phyloP scores from a whole-genome alignment of 2,329 filamentous ascomycete genomes.

The Colletotrichum australisinense region DNA sequence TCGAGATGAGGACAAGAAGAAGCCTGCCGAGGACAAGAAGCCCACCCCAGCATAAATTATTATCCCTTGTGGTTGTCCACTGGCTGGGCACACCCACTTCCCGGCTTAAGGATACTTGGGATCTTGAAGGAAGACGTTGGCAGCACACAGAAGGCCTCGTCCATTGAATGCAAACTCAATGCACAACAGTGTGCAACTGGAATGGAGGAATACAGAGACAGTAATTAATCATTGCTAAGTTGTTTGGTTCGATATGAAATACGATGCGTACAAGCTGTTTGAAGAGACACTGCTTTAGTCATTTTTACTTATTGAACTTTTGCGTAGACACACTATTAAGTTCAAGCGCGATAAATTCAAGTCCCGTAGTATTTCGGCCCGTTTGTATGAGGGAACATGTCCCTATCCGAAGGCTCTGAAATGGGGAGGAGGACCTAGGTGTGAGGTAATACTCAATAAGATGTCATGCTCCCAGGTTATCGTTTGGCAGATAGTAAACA shows the following conservation, averaged over 20 bases:
- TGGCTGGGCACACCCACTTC: background rate
- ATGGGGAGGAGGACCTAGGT: too few relatives aligned
- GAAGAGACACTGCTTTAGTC: background rate
- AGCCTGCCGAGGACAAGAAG: background rate
- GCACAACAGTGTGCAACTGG: background rate
- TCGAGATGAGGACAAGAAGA: slow-evolving; percentile 9
- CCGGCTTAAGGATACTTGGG: background rate
- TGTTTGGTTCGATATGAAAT: background rate
- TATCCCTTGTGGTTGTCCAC: background rate
- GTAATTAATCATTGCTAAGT: background rate
- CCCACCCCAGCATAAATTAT: background rate
- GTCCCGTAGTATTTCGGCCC: too few relatives aligned
- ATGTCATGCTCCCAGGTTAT: too few relatives aligned
- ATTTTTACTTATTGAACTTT: background rate
- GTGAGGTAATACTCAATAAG: too few relatives aligned
- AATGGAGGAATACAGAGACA: background rate
- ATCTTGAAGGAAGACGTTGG: background rate
- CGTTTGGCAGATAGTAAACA: too few relatives aligned
- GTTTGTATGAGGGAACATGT: too few relatives aligned
- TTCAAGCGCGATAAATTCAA: too few relatives aligned
- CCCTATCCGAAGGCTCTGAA: too few relatives aligned
- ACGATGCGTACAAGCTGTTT: background rate
- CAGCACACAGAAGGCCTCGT: background rate
- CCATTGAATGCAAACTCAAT: background rate
- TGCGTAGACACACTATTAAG: too few relatives aligned